Percentiles rank a stretch among this genome's conserved stretches.
Conservation (phyloP, 768 basidiomycete genomes). For the Russula abietina region DNA sequence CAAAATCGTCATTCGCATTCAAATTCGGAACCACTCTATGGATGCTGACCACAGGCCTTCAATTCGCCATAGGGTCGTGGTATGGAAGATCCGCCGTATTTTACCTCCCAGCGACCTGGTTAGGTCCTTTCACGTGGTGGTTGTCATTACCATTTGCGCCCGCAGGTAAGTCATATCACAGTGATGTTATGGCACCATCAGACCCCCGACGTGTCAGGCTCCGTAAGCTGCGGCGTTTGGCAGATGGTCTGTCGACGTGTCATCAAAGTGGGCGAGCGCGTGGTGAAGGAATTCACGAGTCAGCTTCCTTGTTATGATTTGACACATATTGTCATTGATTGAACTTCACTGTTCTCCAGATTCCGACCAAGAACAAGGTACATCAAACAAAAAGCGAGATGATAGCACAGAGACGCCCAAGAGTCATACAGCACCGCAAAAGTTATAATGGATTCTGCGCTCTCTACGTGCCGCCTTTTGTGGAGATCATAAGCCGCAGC, state of each 20-base stretch:
- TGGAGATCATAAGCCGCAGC: background rate
- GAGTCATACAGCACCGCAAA: background rate
- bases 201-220: slow-evolving; percentile 46
- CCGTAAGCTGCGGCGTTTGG: slow-evolving; percentile 91
- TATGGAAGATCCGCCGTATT: slow-evolving; percentile 88
- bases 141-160: slow-evolving; percentile 90
- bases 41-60: slow-evolving; percentile 80
- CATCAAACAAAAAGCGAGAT: background rate
- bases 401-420: background rate
- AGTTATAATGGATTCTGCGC: background rate
- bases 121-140: slow-evolving; percentile 85
- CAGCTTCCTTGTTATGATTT: background rate
- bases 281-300: slow-evolving; percentile 20
- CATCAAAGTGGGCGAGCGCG: slow-evolving; percentile 65
- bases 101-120: slow-evolving; percentile 86
- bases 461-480: background rate
- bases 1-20: slow-evolving; percentile 66
- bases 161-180: slow-evolving; percentile 45
- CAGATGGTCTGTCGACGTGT: slow-evolving; percentile 89
- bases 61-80: slow-evolving; percentile 85
- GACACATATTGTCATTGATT: background rate
- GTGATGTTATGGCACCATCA: background rate
- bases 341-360: background rate
- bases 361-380: background rate
- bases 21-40: slow-evolving; percentile 73